These are phyloP conservation scores for Porogramme epimiltina DNA, from an alignment of 1,284 basidiomycete genomes.

Conservation along the genomic window DNA sequence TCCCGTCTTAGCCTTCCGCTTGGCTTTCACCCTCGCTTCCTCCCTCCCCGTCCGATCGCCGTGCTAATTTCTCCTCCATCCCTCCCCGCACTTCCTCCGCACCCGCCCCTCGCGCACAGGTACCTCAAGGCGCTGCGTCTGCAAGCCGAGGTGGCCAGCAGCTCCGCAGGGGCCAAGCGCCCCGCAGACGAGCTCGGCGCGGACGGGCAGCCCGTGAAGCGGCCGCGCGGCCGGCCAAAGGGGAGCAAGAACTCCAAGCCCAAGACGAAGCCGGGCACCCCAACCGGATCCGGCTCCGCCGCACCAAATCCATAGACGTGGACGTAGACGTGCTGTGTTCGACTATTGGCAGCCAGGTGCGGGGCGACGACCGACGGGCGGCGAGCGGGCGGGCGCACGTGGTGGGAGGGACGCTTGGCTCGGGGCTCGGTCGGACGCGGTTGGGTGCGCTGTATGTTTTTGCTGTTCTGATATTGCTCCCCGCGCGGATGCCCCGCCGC, in stretches of 20 bases:
- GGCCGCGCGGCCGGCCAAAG: constrained; percentile 46
- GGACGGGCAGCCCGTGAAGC: constrained; percentile 38
- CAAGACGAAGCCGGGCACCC: constrained; percentile 15
- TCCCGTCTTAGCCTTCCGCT: too few relatives aligned
- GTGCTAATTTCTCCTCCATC: background rate
- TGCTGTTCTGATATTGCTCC: too few relatives aligned
- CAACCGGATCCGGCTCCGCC: constrained; percentile 4
- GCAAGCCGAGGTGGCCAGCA: constrained; percentile 25
- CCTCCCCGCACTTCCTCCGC: background rate
- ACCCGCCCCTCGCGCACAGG: constrained; percentile 19
- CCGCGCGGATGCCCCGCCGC: too few relatives aligned
- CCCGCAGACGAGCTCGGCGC: constrained; percentile 28
- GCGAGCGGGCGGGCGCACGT: too few relatives aligned
- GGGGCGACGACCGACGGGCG: too few relatives aligned
- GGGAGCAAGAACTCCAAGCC: constrained; percentile 45
- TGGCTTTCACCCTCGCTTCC: too few relatives aligned
- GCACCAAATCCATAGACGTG: too few relatives aligned
- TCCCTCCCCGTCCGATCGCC: background rate
- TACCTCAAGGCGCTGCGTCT: constrained; percentile 42
- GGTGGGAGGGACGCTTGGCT: too few relatives aligned
- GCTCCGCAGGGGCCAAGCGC: constrained; percentile 29
- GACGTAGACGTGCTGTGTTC: too few relatives aligned
- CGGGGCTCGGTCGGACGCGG: too few relatives aligned
- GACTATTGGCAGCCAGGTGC: too few relatives aligned
- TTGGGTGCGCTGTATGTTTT: too few relatives aligned